Conservation (phyloP, 139 green algal species). For the Desmodesmus armatus region DNA sequence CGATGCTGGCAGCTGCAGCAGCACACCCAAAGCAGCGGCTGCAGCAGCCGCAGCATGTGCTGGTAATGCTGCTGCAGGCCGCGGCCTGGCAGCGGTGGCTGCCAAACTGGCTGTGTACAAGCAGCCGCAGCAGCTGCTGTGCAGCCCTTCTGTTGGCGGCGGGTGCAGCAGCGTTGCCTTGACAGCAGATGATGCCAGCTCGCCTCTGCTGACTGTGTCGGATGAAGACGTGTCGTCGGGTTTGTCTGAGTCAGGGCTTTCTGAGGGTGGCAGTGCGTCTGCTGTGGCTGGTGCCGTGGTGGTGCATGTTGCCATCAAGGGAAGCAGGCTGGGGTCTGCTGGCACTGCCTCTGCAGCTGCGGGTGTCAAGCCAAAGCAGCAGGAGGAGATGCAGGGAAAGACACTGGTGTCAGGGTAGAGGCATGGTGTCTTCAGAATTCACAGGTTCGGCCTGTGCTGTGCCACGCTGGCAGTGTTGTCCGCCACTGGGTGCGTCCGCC, state of each 20-base stretch:
- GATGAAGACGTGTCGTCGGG: too few relatives aligned
- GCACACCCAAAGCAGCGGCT: not conserved
- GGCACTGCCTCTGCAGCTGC: not conserved
- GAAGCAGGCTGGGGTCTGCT: not conserved
- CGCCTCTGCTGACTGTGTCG: too few relatives aligned
- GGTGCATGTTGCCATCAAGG: too few relatives aligned
- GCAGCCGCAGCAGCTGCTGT: not conserved
- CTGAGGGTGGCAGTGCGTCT: too few relatives aligned
- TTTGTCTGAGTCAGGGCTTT: too few relatives aligned
- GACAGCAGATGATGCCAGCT: not conserved
- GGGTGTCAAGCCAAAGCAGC: not conserved
- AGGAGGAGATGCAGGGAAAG: not conserved
- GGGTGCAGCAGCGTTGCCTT: not conserved
- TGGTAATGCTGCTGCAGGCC: not conserved
- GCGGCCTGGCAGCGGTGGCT: not conserved
- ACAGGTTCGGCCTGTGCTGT: too few relatives aligned
- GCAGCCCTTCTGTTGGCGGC: not conserved
- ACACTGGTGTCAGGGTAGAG: conserved; percentile 1
- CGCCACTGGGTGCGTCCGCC: too few relatives aligned
- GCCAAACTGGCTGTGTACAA: too few relatives aligned
- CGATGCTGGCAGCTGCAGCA: conserved; percentile 31
- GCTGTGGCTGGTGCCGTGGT: too few relatives aligned
- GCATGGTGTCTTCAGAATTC: too few relatives aligned
- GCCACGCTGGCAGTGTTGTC: too few relatives aligned
- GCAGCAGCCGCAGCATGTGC: not conserved